Conservation (phyloP, 306 rosid genomes). For the Chamaecrista fasciculata region DNA sequence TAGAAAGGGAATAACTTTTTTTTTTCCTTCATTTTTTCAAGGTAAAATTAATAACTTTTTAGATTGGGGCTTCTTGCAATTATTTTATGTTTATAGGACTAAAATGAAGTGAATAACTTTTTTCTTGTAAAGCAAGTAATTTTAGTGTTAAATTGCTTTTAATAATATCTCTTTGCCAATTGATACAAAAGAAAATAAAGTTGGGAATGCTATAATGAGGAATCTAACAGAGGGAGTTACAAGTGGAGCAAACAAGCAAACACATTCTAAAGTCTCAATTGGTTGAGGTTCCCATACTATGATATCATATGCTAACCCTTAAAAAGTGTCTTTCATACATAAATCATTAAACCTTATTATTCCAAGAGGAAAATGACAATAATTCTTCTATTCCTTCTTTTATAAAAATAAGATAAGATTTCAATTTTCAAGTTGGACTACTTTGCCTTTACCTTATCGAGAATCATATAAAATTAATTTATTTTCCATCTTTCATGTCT, state of each 20-base stretch:
- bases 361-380: neutral
- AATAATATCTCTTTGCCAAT: neutral
- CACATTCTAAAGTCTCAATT: neutral
- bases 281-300: neutral
- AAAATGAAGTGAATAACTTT: too few species aligned
- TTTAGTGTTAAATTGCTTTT: neutral
- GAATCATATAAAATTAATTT: neutral
- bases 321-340: neutral
- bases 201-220: neutral
- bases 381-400: neutral
- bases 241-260: conserved; percentile 1
- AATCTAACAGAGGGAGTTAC: neutral
- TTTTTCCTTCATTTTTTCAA: too few species aligned
- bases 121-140: neutral
- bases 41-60: too few species aligned
- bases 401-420: neutral
- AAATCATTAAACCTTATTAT: neutral
- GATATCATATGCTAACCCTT: neutral
- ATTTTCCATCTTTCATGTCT: neutral
- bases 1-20: too few species aligned
- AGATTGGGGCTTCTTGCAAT: neutral
- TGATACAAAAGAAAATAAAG: neutral
- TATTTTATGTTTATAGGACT: neutral
- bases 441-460: neutral
- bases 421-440: neutral